Percentiles rank a stretch among this genome's conserved stretches.
These are phyloP conservation scores for Imleria badia DNA, from an alignment of 768 basidiomycete genomes.

Conservation along the genomic window DNA sequence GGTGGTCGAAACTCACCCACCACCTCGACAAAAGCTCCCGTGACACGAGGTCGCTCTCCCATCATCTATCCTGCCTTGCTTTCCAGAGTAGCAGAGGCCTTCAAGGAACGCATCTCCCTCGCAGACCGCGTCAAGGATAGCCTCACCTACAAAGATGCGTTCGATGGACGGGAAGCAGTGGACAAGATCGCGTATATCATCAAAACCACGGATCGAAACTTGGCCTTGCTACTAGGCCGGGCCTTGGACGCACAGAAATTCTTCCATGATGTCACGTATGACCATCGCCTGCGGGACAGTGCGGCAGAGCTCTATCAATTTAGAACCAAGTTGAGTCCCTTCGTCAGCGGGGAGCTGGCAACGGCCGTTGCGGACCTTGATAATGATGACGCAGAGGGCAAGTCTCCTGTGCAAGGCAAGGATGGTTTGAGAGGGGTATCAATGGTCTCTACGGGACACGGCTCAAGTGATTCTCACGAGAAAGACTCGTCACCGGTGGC, in stretches of 20 bases:
- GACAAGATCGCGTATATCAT: slow-evolving; percentile 98
- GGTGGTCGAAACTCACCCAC: slow-evolving; percentile 40
- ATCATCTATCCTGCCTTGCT: slow-evolving; percentile 94
- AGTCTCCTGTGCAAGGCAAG: slow-evolving; percentile 25
- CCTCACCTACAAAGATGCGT: slow-evolving; percentile 92
- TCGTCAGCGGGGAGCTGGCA: slow-evolving; percentile 73
- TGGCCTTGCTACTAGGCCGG: slow-evolving; percentile 91
- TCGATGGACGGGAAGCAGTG: slow-evolving; percentile 96
- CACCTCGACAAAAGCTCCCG: slow-evolving; percentile 34
- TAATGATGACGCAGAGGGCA: slow-evolving; percentile 34
- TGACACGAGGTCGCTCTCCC: slow-evolving; percentile 54
- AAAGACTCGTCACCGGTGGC: slow-evolving; percentile 32
- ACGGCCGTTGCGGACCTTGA: slow-evolving; percentile 35
- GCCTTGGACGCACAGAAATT: slow-evolving; percentile 98
- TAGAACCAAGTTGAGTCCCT: slow-evolving; percentile 79
- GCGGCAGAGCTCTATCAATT: slow-evolving; percentile 92
- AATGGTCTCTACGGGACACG: slow-evolving; percentile 29
- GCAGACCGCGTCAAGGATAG: slow-evolving; percentile 90
- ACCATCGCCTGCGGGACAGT: slow-evolving; percentile 91
- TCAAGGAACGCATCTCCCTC: slow-evolving; percentile 76
- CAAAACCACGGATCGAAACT: slow-evolving; percentile 95
- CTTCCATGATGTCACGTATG: slow-evolving; percentile 99
- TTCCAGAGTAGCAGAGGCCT: slow-evolving; percentile 91
- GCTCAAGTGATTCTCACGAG: slow-evolving; percentile 36
- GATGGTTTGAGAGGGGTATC: slow-evolving; percentile 25